phyloP scores from a whole-genome alignment of 2,329 filamentous ascomycete species.

The Ophiocordyceps polyrhachis-furcata region DNA sequence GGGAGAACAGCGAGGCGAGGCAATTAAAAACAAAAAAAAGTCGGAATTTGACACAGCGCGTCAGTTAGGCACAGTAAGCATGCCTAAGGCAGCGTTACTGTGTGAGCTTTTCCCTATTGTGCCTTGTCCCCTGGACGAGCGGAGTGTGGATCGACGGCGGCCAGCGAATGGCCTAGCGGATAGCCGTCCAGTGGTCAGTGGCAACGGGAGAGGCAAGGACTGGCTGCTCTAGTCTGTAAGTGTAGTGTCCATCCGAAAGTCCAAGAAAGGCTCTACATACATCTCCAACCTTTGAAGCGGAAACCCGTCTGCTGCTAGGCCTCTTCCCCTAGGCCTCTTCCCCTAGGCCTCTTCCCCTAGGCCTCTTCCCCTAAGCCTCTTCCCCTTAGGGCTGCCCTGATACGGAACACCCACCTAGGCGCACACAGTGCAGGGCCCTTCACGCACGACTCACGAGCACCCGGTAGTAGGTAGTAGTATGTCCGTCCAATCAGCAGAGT shows the following conservation, averaged over 20 bases:
- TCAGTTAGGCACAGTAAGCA: neutral
- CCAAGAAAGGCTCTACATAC: too few relatives aligned
- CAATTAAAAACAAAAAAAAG: slow-evolving; percentile 15
- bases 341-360: too few relatives aligned
- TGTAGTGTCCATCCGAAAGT: neutral
- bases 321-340: too few relatives aligned
- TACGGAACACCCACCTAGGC: too few relatives aligned
- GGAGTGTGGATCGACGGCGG: neutral
- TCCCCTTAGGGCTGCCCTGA: too few relatives aligned
- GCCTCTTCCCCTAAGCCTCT: too few relatives aligned
- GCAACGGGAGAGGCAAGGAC: neutral
- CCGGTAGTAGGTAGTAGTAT: too few relatives aligned
- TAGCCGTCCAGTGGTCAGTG: neutral
- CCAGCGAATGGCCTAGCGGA: neutral
- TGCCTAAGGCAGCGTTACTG: neutral
- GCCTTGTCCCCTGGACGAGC: neutral
- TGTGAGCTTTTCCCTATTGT: neutral
- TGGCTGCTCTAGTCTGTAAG: neutral
- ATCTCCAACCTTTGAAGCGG: neutral
- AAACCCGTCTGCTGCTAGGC: neutral
- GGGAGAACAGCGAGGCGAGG: slow-evolving; percentile 10
- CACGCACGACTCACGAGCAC: too few relatives aligned
- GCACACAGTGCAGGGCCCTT: too few relatives aligned
- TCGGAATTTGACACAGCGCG: slow-evolving; percentile 5
- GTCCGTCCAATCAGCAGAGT: too few relatives aligned